These are phyloP conservation scores for Ustilago nuda DNA, from an alignment of 1,284 basidiomycete genomes.

Conservation along the genomic window DNA sequence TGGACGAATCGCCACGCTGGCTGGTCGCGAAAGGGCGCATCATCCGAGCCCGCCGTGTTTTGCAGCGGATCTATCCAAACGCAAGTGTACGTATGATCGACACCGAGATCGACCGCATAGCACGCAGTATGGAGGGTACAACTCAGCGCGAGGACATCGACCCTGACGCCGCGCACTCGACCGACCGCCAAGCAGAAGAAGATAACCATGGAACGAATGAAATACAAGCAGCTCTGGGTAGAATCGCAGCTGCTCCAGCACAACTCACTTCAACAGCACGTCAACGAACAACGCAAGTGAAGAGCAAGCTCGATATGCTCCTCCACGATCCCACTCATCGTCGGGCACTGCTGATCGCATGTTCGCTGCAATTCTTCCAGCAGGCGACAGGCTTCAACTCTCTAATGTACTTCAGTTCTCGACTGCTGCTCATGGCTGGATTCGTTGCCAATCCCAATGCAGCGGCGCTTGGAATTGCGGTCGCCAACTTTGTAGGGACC, in stretches of 20 bases:
- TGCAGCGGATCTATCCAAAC: slow-evolving; percentile 57
- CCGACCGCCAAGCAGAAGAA: slow-evolving; percentile 10
- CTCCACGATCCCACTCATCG: slow-evolving; percentile 37
- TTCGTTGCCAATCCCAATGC: slow-evolving; percentile 59
- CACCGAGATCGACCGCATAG: slow-evolving; percentile 51
- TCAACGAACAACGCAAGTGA: slow-evolving; percentile 19
- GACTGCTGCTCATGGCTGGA: slow-evolving; percentile 57
- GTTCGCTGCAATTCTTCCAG: slow-evolving; percentile 53
- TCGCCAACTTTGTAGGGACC: slow-evolving; percentile 61
- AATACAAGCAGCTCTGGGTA: slow-evolving; percentile 12
- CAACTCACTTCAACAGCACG: slow-evolving; percentile 23
- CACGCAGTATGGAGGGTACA: slow-evolving; percentile 38
- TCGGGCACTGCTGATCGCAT: slow-evolving; percentile 53
- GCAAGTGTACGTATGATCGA: slow-evolving; percentile 44
- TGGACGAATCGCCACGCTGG: slow-evolving; percentile 64
- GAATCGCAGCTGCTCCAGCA: slow-evolving; percentile 17
- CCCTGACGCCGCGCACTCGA: slow-evolving; percentile 13
- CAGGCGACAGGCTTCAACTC: slow-evolving; percentile 45
- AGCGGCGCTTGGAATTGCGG: slow-evolving; percentile 54
- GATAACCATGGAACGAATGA: background rate
- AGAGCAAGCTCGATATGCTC: slow-evolving; percentile 43
- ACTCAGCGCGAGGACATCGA: slow-evolving; percentile 17
- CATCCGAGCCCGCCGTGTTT: slow-evolving; percentile 47
- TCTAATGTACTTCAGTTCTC: slow-evolving; percentile 54
- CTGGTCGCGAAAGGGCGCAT: slow-evolving; percentile 49